Base-by-base conservation (phyloP, 1,139 yeast species). In the Meyerozyma sp. region DNA sequence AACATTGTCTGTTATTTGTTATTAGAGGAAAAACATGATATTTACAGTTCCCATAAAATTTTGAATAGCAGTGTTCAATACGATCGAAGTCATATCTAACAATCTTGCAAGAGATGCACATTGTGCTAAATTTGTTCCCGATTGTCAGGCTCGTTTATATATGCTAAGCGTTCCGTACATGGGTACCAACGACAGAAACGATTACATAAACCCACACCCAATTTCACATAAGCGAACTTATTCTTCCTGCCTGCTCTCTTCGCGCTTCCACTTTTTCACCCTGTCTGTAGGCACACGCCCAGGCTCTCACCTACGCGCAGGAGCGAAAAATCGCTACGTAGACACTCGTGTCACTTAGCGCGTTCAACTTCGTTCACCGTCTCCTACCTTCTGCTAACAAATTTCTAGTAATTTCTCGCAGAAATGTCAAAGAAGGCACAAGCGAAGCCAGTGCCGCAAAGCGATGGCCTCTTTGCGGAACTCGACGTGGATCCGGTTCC, bases 401-500 rank as follows among this genome's bases (percentile, higher is more conserved):
- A 11, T 14, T 21, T 4, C 37, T n/a, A 30, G 34, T 13, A 13
- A 30, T 4, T 30, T 30, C 13, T 27, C 23, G 29, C 28, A 36
- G 32, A 16, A 23, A 36, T 36, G 28, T 28, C 30, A n/a, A 36
- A 36, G 30, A 36, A 36, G 9, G 20, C 9, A 30, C 34, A n/a
- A 16, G 20, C 34, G 16, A 14, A 30, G 20, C 34, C 34, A 13
- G 20, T 13, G 34, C 5, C 32, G 13, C 9, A 13, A 30, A 14
- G 43, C 38, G 36, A 43, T 46, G 16, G 52, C 54, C 10, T 49
- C 51, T 44, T 32, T 43, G 10, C 50, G 34, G 40, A 53, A 30
- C 44, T 51, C 44, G 46, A 48, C 32, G 48, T 55, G 37, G 71
- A 68, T 39, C 64, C 70, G 4, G 58, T 65, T 28, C 57, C 54